Evolutionary conservation across 2,329 filamentous ascomycete genomes (phyloP), one percentile per base, ranked within the genome.

Genomic region (Sclerotinia glacialis): DNA sequence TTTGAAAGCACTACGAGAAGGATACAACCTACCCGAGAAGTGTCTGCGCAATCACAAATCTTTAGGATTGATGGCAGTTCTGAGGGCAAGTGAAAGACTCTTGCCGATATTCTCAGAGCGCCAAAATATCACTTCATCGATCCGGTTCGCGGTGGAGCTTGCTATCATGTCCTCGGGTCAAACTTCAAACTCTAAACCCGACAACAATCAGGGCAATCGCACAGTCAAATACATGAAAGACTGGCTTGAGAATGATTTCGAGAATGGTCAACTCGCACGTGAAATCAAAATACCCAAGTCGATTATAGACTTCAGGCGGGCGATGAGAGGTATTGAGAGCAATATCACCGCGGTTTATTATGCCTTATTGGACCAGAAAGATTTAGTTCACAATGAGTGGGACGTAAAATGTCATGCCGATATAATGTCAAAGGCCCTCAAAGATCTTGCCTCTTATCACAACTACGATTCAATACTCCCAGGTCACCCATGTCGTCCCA

Each of bases 221-320:
- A 56, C n/a, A 56, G 5, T 56, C 16, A 37, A 37, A 16, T 56
- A 56, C 11, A 56, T 56, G 14, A 21, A 18, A 9, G 0, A 56
- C 16, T 56, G 54, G 54, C 54, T 56, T 8, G n/a, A 56, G 3
- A 56, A 56, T 12, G n/a, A 56, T 23, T 56, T 42, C 11, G 54
- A 5, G n/a, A 16, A 7, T 8, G 54, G 34, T 40, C 34, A 26
- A 56, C 2, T 18, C n/a, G 34, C 28, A 7, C 37, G 54, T 42
- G n/a, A 56, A 28, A 23, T 42, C n/a, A n/a, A 56, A 23, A 26
- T 56, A 3, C 37, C 37, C n/a, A 56, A 18, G 4, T 56, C n/a
- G 8, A 5, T 56, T 42, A n/a, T 14, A n/a, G 21, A 26, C 28
- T 26, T 1, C 54, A 56, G 54, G 54, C 6, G 21, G 26, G 16